Base-by-base conservation (phyloP, 768 basidiomycete species). In the Boletus subparvulus region DNA sequence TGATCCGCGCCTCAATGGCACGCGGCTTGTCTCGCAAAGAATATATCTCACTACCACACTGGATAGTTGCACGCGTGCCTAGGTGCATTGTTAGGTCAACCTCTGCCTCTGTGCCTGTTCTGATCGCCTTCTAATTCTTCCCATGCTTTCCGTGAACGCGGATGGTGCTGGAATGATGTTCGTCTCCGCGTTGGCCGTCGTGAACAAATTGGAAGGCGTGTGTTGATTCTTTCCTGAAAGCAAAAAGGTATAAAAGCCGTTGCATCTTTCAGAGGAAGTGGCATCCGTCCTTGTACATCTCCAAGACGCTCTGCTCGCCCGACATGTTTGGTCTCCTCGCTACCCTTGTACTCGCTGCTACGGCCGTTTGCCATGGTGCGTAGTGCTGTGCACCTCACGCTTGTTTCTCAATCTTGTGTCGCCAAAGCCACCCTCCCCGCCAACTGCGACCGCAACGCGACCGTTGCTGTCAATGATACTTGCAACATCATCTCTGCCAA, bases 401-500 rank as follows among this genome's bases (percentile, higher is more conserved):
- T 48, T 45, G 28, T 51, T 32, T 54, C 39, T 56, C 16, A 55
- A 6, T 24, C 10, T 21, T 8, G 83, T 65, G 67, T 58, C 32
- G 85, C 86, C 65, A 83, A 78, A 26, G 75, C 74, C 6, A 10
- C 56, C 10, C 59, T 74, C 54, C 78, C 78, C 36, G 58, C 66
- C 49, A 64, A 72, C 43, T 90, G 89, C 67, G 74, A 79, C n/a
- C 83, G 89, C 60, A 77, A 67, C 19, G 85, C 85, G 67, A 86
- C 81, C 50, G 78, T 90, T 51, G 62, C 72, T 56, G 63, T 66
- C 7, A 83, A 82, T 35, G 85, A 89, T 65, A 81, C 78, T 55
- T 91, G 89, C 68, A n/a, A 90, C 70, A 64, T 58, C 53, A 90
- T 91, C 69, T 88, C 84, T 61, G 79, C 80, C 35, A 67, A 77